These are phyloP conservation scores for Metschnikowia picachoensis DNA, from an alignment of 805 yeast genomes.

Conservation along the genomic window DNA sequence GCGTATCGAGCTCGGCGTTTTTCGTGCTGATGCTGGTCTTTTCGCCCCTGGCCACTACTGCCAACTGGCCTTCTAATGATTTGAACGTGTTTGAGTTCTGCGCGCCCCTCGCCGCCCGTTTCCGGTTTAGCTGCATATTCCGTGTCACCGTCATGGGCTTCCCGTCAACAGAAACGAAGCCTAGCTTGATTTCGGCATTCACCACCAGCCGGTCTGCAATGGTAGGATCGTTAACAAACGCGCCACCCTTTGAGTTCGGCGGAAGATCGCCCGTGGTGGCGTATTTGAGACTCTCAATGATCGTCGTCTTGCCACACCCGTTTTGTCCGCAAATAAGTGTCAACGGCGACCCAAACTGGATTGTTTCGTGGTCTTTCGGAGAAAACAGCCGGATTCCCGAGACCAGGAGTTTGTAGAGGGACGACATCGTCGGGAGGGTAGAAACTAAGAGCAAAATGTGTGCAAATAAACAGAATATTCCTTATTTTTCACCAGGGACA, in stretches of 20 bases:
- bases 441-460: too few species aligned
- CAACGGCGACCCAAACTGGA: slow-evolving; percentile 84
- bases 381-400: slow-evolving; percentile 91
- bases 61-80: slow-evolving; percentile 85
- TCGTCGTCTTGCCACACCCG: slow-evolving; percentile 95
- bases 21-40: slow-evolving; percentile 75
- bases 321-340: slow-evolving; percentile 94
- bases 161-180: slow-evolving; percentile 70
- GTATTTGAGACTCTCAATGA: slow-evolving; percentile 89
- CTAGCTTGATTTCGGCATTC: slow-evolving; percentile 85
- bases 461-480: too few species aligned
- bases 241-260: slow-evolving; percentile 94
- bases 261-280: slow-evolving; percentile 96
- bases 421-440: slow-evolving; percentile 28
- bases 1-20: slow-evolving; percentile 76
- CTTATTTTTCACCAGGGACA: too few species aligned
- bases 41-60: slow-evolving; percentile 61
- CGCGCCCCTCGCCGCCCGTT: slow-evolving; percentile 39
- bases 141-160: slow-evolving; percentile 82
- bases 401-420: slow-evolving; percentile 46
- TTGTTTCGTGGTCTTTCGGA: slow-evolving; percentile 77
- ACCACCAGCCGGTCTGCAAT: slow-evolving; percentile 72
- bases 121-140: slow-evolving; percentile 69
- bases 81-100: slow-evolving; percentile 59
- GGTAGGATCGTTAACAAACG: slow-evolving; percentile 91